Percentiles rank a stretch among this genome's conserved stretches.
Evolutionary conservation across 176 grass and related monocot genomes (phyloP).

Genomic region (Panicum miliaceum): DNA sequence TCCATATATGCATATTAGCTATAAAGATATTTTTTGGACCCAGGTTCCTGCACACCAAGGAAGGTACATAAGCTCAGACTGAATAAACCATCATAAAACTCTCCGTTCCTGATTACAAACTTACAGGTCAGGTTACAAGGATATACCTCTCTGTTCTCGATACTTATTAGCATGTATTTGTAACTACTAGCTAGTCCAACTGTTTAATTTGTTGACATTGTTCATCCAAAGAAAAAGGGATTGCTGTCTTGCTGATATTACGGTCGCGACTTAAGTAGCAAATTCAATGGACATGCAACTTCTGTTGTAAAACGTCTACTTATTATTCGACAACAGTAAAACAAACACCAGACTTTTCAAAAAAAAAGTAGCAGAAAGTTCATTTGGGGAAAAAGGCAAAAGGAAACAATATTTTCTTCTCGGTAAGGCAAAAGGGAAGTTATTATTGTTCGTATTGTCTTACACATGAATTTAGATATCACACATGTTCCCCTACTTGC

Average conservation of each 20-base stretch:
- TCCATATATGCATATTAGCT: neutral
- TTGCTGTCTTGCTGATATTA: neutral
- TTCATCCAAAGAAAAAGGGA: neutral
- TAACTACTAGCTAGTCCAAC: neutral
- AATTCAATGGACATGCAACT: neutral
- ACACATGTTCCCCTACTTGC: neutral
- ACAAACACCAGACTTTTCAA: too few relatives aligned
- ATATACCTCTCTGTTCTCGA: too few relatives aligned
- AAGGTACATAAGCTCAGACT: neutral
- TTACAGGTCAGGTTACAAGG: too few relatives aligned
- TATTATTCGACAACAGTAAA: too few relatives aligned
- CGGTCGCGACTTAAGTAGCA: neutral
- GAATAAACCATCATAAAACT: too few relatives aligned
- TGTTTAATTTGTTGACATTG: neutral
- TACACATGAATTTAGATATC: neutral
- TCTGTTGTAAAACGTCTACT: neutral
- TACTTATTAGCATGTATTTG: neutral
- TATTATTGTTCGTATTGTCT: neutral
- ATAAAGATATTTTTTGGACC: neutral
- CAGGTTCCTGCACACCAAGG: neutral
- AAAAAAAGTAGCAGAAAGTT: neutral
- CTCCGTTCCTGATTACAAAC: too few relatives aligned
- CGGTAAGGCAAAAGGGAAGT: neutral
- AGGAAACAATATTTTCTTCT: neutral
- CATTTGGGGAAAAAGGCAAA: neutral